A percentile compares a stretch with the other conserved stretches of the same genome.
These are phyloP conservation scores for Malassezia globosa DNA, from an alignment of 1,284 basidiomycete genomes.

Conservation along the genomic window DNA sequence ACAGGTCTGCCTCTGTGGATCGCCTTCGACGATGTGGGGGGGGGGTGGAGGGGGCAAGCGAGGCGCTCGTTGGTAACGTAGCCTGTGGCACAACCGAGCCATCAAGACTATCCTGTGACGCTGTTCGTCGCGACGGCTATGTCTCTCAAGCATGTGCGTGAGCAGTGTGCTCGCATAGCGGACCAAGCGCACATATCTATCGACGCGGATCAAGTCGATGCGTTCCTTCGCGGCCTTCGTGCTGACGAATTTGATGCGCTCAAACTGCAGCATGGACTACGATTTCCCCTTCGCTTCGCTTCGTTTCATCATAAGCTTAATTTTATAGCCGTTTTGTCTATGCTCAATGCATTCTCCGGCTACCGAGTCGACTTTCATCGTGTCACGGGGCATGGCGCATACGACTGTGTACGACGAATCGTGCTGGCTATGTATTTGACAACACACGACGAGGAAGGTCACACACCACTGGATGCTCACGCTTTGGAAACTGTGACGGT, in stretches of 20 bases:
- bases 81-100: too few species aligned
- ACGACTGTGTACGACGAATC: conserved; percentile 31
- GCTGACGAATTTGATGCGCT: conserved; percentile 14
- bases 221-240: conserved; percentile 21
- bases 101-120: too few species aligned
- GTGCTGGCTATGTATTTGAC: conserved; percentile 34
- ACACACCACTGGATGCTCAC: conserved; percentile 15
- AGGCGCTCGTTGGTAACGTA: too few species aligned
- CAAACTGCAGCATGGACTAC: conserved; percentile 27
- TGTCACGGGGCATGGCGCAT: conserved; percentile 28
- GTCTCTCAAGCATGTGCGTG: conserved; percentile 17
- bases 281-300: conserved; percentile 32
- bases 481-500: conserved; percentile 20
- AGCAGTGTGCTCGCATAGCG: conserved; percentile 9
- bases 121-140: too few species aligned
- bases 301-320: conserved; percentile 28
- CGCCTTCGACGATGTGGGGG: too few species aligned
- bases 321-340: conserved; percentile 30
- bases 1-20: too few species aligned
- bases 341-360: conserved; percentile 36
- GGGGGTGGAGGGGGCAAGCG: too few species aligned
- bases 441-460: conserved; percentile 12
- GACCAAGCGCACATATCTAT: conserved; percentile 6
- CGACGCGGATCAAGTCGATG: conserved; percentile 18
- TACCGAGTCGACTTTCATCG: conserved; percentile 33